These are phyloP conservation scores for Cryptosporidium andersoni DNA, from an alignment of 169 alveolate genomes.

Conservation along the genomic window DNA sequence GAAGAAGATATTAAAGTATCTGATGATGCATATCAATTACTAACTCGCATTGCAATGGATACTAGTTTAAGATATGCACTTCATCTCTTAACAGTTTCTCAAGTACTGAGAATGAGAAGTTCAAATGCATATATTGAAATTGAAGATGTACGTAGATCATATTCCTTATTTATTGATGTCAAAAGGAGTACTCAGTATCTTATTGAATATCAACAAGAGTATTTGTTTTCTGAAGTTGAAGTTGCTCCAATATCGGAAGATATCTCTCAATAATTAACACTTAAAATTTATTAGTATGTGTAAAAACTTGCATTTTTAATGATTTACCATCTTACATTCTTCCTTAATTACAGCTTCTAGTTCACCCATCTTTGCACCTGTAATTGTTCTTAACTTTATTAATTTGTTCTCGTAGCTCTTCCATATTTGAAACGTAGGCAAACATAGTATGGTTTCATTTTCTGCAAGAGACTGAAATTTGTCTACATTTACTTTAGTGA, in stretches of 20 bases:
- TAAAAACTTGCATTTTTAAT: no score
- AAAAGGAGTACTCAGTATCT: slow-evolving; percentile 95
- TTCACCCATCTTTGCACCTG: no score
- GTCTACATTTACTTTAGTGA: slow-evolving; percentile 26
- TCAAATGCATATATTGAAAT: slow-evolving; percentile 91
- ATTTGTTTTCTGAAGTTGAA: slow-evolving; percentile 52
- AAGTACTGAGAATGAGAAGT: slow-evolving; percentile 88
- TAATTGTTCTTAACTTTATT: no score
- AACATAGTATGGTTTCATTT: slow-evolving; percentile 15
- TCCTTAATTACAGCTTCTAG: no score
- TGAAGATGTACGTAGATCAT: slow-evolving; percentile 94
- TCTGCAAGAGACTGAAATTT: neutral
- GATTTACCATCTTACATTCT: no score
- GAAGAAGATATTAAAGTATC: slow-evolving; percentile 98
- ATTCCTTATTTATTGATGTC: slow-evolving; percentile 94
- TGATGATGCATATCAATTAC: slow-evolving; percentile 92
- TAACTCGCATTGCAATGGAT: slow-evolving; percentile 94
- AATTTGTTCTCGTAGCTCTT: no score
- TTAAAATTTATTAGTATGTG: no score
- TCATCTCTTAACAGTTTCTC: slow-evolving; percentile 89
- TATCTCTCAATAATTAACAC: no score
- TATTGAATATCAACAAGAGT: slow-evolving; percentile 72
- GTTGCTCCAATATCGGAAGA: no score
- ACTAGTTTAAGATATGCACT: slow-evolving; percentile 94
- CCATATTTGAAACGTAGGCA: slow-evolving; percentile 66